Evolutionary conservation across 2,329 filamentous ascomycete species (phyloP).

Genomic region (Alternaria brassicae): DNA sequence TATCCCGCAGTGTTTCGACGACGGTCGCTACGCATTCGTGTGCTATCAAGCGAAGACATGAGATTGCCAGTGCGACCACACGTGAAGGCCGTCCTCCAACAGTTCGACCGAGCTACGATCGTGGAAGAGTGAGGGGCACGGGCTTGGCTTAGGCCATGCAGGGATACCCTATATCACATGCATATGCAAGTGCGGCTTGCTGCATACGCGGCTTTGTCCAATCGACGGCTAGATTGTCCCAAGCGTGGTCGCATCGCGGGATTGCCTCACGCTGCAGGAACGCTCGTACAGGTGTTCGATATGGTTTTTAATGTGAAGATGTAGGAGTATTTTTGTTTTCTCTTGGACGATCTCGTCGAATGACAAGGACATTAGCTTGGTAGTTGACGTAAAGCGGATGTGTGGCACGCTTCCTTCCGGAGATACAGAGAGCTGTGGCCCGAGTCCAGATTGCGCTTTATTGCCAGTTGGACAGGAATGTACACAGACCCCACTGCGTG

Average conservation of each 20-base stretch:
- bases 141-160: constrained; percentile 28
- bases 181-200: constrained; percentile 50
- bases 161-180: constrained; percentile 46
- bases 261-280: constrained; percentile 50
- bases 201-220: constrained; percentile 43
- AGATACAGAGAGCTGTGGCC: constrained; percentile 27
- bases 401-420: constrained; percentile 16
- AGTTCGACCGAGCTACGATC: constrained; percentile 33
- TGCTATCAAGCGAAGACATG: constrained; percentile 10
- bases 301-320: constrained; percentile 10
- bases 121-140: constrained; percentile 25
- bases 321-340: not conserved
- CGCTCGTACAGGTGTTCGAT: constrained; percentile 28
- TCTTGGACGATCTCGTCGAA: not conserved
- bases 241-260: constrained; percentile 42
- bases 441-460: constrained; percentile 43
- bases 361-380: not conserved
- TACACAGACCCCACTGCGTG: constrained; percentile 44
- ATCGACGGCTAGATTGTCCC: constrained; percentile 23
- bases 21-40: constrained; percentile 2
- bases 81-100: constrained; percentile 23
- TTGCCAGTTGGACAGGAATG: constrained; percentile 39
- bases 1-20: not conserved
- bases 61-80: constrained; percentile 30
- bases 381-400: not conserved